These are phyloP conservation scores for Tympanopsis confertula DNA, from an alignment of 2,329 filamentous ascomycete genomes.

Conservation along the genomic window DNA sequence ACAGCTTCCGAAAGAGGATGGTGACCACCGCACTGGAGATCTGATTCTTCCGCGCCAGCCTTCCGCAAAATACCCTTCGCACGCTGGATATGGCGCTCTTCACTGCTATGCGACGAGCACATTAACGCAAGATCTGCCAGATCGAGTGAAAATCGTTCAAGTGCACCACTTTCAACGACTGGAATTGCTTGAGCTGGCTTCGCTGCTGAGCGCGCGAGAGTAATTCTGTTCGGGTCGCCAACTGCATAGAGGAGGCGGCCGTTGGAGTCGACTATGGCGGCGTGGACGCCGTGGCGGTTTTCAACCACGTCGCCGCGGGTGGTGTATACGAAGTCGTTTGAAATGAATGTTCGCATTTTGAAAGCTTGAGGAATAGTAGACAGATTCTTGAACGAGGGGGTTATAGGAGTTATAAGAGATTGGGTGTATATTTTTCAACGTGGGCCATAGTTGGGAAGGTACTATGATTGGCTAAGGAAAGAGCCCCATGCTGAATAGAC, in stretches of 20 bases:
- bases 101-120: slow-evolving; percentile 33
- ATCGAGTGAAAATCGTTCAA: slow-evolving; percentile 21
- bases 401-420: too few species aligned
- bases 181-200: slow-evolving; percentile 32
- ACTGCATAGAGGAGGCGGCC: slow-evolving; percentile 24
- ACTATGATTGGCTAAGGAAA: too few species aligned
- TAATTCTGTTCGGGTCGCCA: slow-evolving; percentile 27
- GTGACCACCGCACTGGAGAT: slow-evolving; percentile 30
- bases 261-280: slow-evolving; percentile 22
- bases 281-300: slow-evolving; percentile 29
- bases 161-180: slow-evolving; percentile 25
- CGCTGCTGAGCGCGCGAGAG: slow-evolving; percentile 29
- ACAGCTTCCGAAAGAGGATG: slow-evolving; percentile 18
- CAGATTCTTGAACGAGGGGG: too few species aligned
- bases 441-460: too few species aligned
- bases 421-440: too few species aligned
- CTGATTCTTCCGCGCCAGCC: slow-evolving; percentile 15
- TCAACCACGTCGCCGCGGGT: slow-evolving; percentile 26
- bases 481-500: too few species aligned
- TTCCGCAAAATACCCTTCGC: slow-evolving; percentile 24
- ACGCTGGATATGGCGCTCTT: slow-evolving; percentile 24
- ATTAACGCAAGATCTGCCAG: slow-evolving; percentile 30
- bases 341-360: too few species aligned
- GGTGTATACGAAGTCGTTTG: slow-evolving; percentile 19
- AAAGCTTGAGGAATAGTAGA: too few species aligned